A percentile compares a stretch with the other conserved stretches of the same genome.
phyloP scores from a whole-genome alignment of 208 protist species.

The Wallacemonas sp. region DNA sequence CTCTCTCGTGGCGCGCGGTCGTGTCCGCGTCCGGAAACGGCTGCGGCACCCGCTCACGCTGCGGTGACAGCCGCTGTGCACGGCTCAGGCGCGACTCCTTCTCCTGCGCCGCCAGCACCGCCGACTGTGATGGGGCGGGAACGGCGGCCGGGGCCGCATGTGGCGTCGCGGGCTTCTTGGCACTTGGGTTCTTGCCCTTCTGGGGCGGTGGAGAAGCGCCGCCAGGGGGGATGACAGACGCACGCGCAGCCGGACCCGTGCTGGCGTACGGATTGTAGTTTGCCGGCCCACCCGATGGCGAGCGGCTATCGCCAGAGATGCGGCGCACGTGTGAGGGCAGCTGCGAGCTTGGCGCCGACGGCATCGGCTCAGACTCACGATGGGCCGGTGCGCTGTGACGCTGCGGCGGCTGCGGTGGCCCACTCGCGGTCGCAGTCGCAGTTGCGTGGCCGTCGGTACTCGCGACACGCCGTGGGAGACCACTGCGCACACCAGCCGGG shows the following conservation, averaged over 20 bases:
- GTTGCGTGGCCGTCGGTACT: not conserved
- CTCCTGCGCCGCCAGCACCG: not conserved
- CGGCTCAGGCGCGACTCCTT: conserved; percentile 9
- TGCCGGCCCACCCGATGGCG: conserved; percentile 1
- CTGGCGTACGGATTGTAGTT: not conserved
- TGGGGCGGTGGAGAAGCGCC: not conserved
- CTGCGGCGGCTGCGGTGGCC: too few species aligned
- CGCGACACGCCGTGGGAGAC: not conserved
- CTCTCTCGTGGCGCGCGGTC: not conserved
- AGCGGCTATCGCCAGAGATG: not conserved
- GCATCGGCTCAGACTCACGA: not conserved
- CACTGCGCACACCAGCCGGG: not conserved
- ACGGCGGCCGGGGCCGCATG: not conserved
- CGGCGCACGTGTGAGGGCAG: conserved; percentile 13
- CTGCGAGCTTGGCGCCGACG: conserved; percentile 2
- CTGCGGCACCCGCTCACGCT: not conserved
- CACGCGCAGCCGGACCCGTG: not conserved
- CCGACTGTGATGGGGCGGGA: not conserved
- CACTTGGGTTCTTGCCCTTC: too few species aligned
- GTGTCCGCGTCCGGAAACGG: not conserved
- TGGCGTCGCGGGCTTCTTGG: not conserved
- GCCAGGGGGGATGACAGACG: conserved; percentile 2
- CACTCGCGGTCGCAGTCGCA: not conserved
- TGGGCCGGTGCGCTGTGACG: not conserved
- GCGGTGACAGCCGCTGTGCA: not conserved